Evolutionary conservation across 176 grass and related monocot species (phyloP), one percentile per base, ranked within the genome.

Genomic region (Otatea glauca): DNA sequence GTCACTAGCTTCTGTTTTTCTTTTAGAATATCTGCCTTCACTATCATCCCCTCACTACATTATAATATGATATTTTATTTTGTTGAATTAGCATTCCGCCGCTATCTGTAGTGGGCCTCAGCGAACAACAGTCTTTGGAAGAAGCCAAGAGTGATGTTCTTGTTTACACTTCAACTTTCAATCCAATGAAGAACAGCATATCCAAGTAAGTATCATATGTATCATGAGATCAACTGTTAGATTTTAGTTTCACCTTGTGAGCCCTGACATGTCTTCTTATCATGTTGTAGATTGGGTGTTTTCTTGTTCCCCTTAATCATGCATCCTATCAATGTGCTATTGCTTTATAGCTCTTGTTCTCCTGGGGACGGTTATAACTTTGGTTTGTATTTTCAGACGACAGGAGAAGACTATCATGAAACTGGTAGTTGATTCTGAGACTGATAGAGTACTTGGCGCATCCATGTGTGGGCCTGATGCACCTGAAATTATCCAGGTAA

Each of bases 161-260:
- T 70, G 65, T 98, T 70, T 98, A 85, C 81, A 95, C 88, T 72
- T 95, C 96, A 66, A 81, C 83, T 58, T 98, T 98, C 84, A 98
- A 88, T 23, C 96, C 96, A 55, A 95, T 98, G 96, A 98, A 90
- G 83, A 95, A 98, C 80, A 94, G 91, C 67, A 98, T 98, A 79
- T 98, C 96, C 70, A 92, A 92, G 96, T 98, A 92, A 88, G 85
- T 53, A 51, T 25, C 42, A 25, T 74, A 13, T 25, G 12, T 59
- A 35, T 14, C 11, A 3, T 1, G 21, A 80, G 24, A 43, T 64
- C 14, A 42, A 7, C 4, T 16, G n/a, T 62, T 27, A 20, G 0
- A 25, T 56, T 45, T 9, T 50, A 53, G 34, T 60, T 62, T 60
- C 58, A 21, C 45, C 0, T 27, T 49, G 6, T 15, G 14, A 35